These are phyloP conservation scores for Trichophyton simii DNA, from an alignment of 2,329 filamentous ascomycete genomes.

Conservation along the genomic window DNA sequence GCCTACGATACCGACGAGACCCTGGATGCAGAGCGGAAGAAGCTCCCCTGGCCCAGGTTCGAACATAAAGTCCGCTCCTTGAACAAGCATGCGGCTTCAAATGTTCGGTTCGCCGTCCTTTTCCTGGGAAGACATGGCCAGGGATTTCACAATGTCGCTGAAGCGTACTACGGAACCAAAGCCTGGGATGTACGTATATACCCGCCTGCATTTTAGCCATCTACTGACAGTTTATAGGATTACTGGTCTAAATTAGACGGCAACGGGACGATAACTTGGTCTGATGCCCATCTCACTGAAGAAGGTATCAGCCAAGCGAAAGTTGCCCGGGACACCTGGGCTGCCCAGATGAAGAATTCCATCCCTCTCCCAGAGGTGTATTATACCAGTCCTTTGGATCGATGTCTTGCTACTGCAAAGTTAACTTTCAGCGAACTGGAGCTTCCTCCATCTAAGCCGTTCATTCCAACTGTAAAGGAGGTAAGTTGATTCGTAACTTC, in stretches of 20 bases:
- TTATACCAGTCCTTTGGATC: slow-evolving; percentile 45
- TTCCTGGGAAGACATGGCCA: slow-evolving; percentile 50
- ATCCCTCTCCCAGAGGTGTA: slow-evolving; percentile 45
- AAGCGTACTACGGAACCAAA: slow-evolving; percentile 45
- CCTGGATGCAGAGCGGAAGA: slow-evolving; percentile 19
- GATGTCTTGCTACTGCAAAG: slow-evolving; percentile 46
- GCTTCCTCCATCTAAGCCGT: slow-evolving; percentile 36
- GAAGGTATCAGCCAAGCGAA: slow-evolving; percentile 41
- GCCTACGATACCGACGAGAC: slow-evolving; percentile 31
- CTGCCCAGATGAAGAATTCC: slow-evolving; percentile 31
- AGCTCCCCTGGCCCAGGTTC: slow-evolving; percentile 47
- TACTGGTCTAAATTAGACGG: slow-evolving; percentile 49
- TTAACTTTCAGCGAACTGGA: slow-evolving; percentile 40
- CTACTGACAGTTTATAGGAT: slow-evolving; percentile 24
- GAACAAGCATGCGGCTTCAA: slow-evolving; percentile 27
- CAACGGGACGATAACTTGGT: slow-evolving; percentile 43
- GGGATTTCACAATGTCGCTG: slow-evolving; percentile 50
- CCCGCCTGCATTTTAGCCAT: background rate
- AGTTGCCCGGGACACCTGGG: slow-evolving; percentile 36
- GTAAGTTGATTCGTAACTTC: slow-evolving; percentile 16
- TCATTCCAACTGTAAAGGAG: slow-evolving; percentile 46
- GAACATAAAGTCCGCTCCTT: slow-evolving; percentile 35
- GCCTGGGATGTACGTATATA: slow-evolving; percentile 43
- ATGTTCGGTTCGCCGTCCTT: slow-evolving; percentile 42
- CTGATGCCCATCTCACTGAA: slow-evolving; percentile 46